Percentiles rank a stretch among this genome's conserved stretches.
phyloP scores from a whole-genome alignment of 1,284 basidiomycete genomes.

The Serendipita sp. region DNA sequence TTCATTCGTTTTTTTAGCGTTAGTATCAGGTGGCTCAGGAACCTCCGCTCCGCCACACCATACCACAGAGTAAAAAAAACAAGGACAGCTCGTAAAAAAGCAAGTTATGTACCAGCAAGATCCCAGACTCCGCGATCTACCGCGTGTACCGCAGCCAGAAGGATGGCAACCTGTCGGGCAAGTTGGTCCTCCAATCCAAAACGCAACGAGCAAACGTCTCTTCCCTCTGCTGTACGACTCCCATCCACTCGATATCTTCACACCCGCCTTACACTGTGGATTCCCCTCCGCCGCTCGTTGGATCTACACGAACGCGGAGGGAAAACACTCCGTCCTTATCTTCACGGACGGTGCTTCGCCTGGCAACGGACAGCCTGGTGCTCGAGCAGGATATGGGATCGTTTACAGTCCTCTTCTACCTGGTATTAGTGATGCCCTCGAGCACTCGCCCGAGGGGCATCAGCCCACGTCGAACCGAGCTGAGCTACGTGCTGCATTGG shows the following conservation, averaged over 20 bases:
- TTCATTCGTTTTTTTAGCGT: background rate
- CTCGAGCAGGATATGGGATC: constrained; percentile 13
- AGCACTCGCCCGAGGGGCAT: constrained; percentile 6
- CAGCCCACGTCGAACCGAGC: constrained; percentile 15
- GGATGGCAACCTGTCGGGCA: background rate
- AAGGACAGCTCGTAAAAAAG: background rate
- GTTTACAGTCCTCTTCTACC: constrained; percentile 11
- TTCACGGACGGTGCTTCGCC: constrained; percentile 13
- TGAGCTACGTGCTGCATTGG: constrained; percentile 16
- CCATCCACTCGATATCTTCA: background rate
- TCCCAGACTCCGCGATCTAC: background rate
- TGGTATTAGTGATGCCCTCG: constrained; percentile 8
- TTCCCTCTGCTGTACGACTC: background rate
- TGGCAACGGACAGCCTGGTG: constrained; percentile 8
- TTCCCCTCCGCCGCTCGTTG: background rate
- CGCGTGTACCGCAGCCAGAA: background rate
- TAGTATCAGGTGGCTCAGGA: background rate
- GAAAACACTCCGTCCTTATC: constrained; percentile 12
- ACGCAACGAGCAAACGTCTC: background rate
- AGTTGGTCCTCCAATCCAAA: background rate
- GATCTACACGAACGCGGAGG: constrained; percentile 9
- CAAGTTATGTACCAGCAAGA: background rate
- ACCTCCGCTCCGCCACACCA: background rate
- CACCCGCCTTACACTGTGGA: background rate
- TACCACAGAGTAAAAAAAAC: too few relatives aligned